phyloP scores from a whole-genome alignment of 164 flowering plant genomes.

The Magnolia kwangsiensis region DNA sequence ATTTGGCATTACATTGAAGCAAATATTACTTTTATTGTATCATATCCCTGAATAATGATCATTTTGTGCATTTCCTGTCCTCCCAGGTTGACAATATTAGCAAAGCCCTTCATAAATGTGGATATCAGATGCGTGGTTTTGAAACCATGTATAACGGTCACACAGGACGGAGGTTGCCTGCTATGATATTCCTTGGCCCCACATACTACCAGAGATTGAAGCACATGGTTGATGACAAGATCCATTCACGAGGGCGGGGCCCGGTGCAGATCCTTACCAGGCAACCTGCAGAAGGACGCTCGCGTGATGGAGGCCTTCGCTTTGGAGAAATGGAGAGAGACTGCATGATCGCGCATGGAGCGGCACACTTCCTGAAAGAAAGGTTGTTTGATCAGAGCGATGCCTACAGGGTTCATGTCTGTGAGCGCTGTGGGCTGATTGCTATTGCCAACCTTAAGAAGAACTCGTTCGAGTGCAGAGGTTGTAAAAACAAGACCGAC shows the following conservation, averaged over 20 bases:
- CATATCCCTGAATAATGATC: no score
- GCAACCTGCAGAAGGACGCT: conserved; percentile 98
- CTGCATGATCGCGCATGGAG: conserved; percentile 95
- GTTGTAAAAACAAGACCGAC: conserved; percentile 93
- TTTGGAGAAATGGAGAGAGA: conserved; percentile 99
- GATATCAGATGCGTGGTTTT: conserved; percentile 97
- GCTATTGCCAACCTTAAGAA: conserved; percentile 96
- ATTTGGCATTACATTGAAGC: no score
- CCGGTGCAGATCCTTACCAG: conserved; percentile 96
- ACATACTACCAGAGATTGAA: conserved; percentile 93
- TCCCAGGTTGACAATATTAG: conserved; percentile 86
- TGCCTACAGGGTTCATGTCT: conserved; percentile 93
- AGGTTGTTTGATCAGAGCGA: conserved; percentile 92
- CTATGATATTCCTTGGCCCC: conserved; percentile 95
- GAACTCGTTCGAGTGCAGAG: conserved; percentile 87
- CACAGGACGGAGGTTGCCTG: conserved; percentile 70
- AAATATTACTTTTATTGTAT: no score
- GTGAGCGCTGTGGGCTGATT: conserved; percentile 85
- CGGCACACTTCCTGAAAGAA: conserved; percentile 84
- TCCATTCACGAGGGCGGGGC: conserved; percentile 92
- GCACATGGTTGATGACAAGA: conserved; percentile 99
- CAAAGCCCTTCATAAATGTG: conserved; percentile 93
- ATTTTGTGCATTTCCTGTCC: no score
- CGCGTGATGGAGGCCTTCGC: conserved; percentile 94
- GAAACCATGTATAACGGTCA: conserved; percentile 98